A percentile compares a stretch with the other conserved stretches of the same genome.
Evolutionary conservation across 441 rosid species (phyloP).

Genomic region (Iberis amara): DNA sequence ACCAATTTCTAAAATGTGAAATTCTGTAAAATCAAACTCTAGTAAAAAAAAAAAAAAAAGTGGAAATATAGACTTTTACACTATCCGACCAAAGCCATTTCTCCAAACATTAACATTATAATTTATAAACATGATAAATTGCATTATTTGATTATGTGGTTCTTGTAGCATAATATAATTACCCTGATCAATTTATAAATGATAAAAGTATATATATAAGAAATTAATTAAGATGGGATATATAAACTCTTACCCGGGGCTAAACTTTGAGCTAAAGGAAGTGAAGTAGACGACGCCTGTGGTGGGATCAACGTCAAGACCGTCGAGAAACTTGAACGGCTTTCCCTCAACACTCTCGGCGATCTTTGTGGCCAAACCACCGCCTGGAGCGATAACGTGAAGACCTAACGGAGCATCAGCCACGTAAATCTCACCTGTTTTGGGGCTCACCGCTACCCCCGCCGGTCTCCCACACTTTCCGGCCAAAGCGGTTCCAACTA

Average conservation of each 20-base stretch:
- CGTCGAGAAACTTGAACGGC: constrained; percentile 29
- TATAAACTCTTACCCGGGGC: constrained; percentile 10
- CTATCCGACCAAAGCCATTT: too few species aligned
- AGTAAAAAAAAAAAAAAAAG: too few species aligned
- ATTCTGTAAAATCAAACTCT: too few species aligned
- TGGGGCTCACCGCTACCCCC: constrained; percentile 28
- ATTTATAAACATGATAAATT: not conserved
- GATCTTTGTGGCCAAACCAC: constrained; percentile 32
- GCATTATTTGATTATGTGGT: too few species aligned
- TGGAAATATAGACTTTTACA: too few species aligned
- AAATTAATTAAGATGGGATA: too few species aligned
- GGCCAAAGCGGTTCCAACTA: constrained; percentile 18
- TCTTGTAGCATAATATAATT: too few species aligned
- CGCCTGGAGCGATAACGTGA: constrained; percentile 26
- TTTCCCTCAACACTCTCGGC: constrained; percentile 35
- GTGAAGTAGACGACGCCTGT: constrained; percentile 34
- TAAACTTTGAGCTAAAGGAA: constrained; percentile 29
- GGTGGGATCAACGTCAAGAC: constrained; percentile 36
- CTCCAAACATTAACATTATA: too few species aligned
- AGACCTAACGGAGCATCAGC: constrained; percentile 39
- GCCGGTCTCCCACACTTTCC: constrained; percentile 37
- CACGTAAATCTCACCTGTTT: constrained; percentile 31
- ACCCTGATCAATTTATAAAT: too few species aligned
- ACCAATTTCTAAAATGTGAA: too few species aligned
- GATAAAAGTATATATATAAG: too few species aligned